Evolutionary conservation across 2,329 filamentous ascomycete species (phyloP).

Genomic region (Dothideomycetes sp.): DNA sequence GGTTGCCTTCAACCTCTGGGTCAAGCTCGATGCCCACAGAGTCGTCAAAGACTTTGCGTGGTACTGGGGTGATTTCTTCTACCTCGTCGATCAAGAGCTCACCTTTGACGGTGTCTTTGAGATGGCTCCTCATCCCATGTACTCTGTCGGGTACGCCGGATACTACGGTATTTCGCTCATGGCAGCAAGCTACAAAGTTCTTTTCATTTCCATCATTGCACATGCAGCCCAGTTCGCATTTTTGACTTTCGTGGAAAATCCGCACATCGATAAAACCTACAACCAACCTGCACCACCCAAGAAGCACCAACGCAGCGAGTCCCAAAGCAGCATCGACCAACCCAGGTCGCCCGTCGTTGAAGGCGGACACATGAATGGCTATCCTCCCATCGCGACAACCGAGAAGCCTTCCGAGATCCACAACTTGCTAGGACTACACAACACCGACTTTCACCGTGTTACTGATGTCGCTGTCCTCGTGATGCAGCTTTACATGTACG

Average conservation of each 20-base stretch:
- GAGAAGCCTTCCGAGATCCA: constrained; percentile 59
- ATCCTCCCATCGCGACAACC: constrained; percentile 29
- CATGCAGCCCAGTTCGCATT: constrained; percentile 93
- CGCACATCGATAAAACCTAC: constrained; percentile 96
- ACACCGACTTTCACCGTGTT: constrained; percentile 78
- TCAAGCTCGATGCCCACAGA: constrained; percentile 92
- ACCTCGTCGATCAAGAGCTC: constrained; percentile 91
- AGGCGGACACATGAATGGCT: constrained; percentile 24
- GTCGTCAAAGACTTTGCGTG: constrained; percentile 98
- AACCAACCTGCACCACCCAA: constrained; percentile 72
- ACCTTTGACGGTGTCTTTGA: constrained; percentile 99
- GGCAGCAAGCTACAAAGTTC: constrained; percentile 92
- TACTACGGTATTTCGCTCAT: constrained; percentile 98
- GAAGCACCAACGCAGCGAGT: constrained; percentile 31
- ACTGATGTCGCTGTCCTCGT: constrained; percentile 75
- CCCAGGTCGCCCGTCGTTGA: constrained; percentile 28
- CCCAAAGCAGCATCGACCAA: constrained; percentile 25
- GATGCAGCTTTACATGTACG: constrained; percentile 63
- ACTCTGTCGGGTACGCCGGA: constrained; percentile 93
- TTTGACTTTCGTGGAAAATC: constrained; percentile 83
- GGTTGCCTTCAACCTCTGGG: constrained; percentile 93
- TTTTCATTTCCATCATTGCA: constrained; percentile 92
- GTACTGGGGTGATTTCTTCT: constrained; percentile 99
- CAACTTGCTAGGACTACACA: constrained; percentile 70
- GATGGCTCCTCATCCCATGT: constrained; percentile 98